Base-by-base conservation (phyloP, 2,329 filamentous ascomycete genomes). In the Fusarium sp. region DNA sequence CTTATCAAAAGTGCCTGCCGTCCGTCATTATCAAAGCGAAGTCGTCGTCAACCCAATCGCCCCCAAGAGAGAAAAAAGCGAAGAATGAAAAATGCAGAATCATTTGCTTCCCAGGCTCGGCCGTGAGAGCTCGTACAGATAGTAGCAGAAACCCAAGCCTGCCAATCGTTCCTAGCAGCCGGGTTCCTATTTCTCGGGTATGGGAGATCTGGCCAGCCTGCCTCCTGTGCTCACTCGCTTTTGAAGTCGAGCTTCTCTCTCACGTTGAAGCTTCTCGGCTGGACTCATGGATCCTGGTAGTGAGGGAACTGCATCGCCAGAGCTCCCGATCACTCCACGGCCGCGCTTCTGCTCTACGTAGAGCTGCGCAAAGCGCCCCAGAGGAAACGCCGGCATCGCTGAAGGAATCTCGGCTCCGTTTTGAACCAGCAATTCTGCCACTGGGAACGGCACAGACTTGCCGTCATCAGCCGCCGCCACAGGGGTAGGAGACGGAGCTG, bases 381-480 rank as follows among this genome's bases (percentile, higher is more conserved):
- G 88, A 1, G 95, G 94, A 74, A 98, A 95, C 0, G 94, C 92
- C 1, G 95, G 94, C 69, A 93, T 87, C 3, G 90, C 85, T 1
- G 86, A 80, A 0, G 96, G 96, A 36, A 98, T 92, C 71, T 98
- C 93, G 5, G 95, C 95, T 17, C 96, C 96, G 79, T 99, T 98
- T 77, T 98, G 97, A 16, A 97, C 87, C 16, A 99, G 88, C 67
- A 99, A 85, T 81, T 99, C 96, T 16, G 96, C 96, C 46, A 98
- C 87, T 0, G 96, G 92, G 80, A 99, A 99, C 0, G 95, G 89
- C 10, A 91, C 87, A 4, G 86, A 80, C 74, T 90, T 91, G 80
- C 86, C 76, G 71, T 85, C 79, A 62, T 88, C 79, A 73, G 83
- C 69, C 49, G 85, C 78, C 5, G 86, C 80, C 22, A 84, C 80